A percentile compares a stretch with the other conserved stretches of the same genome.
phyloP scores from a whole-genome alignment of 352 stramenopile genomes.

The Phytophthora chlamydospora region DNA sequence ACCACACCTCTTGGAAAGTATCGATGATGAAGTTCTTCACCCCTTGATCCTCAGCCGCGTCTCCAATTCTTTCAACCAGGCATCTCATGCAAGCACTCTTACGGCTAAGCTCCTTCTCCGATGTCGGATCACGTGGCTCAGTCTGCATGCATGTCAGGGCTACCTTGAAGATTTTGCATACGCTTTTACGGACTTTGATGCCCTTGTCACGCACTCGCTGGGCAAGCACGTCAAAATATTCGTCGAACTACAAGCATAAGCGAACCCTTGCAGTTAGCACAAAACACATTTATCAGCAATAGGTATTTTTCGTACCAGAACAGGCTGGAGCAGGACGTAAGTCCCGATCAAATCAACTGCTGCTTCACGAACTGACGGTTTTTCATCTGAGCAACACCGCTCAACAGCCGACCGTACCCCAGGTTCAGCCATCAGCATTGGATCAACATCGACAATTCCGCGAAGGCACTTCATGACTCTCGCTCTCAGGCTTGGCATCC shows the following conservation, averaged over 20 bases:
- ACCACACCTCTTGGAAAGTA: slow-evolving; percentile 89
- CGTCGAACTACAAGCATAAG: slow-evolving; percentile 64
- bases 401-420: slow-evolving; percentile 61
- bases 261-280: slow-evolving; percentile 3
- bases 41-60: slow-evolving; percentile 66
- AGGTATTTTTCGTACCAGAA: slow-evolving; percentile 57
- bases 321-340: slow-evolving; percentile 73
- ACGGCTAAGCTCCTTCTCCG: slow-evolving; percentile 45
- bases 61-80: slow-evolving; percentile 79
- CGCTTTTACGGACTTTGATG: slow-evolving; percentile 86
- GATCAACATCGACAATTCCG: slow-evolving; percentile 84
- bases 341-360: slow-evolving; percentile 87
- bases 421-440: slow-evolving; percentile 81
- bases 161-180: slow-evolving; percentile 84
- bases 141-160: slow-evolving; percentile 32
- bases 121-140: slow-evolving; percentile 6
- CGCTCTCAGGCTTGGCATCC: slow-evolving; percentile 71
- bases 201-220: slow-evolving; percentile 83
- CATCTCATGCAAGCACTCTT: slow-evolving; percentile 76
- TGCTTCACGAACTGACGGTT: slow-evolving; percentile 81
- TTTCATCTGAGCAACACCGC: slow-evolving; percentile 77
- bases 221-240: slow-evolving; percentile 77
- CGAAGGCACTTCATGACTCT: slow-evolving; percentile 80
- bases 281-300: slow-evolving; percentile 1
- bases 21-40: slow-evolving; percentile 90